A percentile compares a stretch with the other conserved stretches of the same genome.
These are phyloP conservation scores for Xylaria arbuscula DNA, from an alignment of 2,329 filamentous ascomycete genomes.

Conservation along the genomic window DNA sequence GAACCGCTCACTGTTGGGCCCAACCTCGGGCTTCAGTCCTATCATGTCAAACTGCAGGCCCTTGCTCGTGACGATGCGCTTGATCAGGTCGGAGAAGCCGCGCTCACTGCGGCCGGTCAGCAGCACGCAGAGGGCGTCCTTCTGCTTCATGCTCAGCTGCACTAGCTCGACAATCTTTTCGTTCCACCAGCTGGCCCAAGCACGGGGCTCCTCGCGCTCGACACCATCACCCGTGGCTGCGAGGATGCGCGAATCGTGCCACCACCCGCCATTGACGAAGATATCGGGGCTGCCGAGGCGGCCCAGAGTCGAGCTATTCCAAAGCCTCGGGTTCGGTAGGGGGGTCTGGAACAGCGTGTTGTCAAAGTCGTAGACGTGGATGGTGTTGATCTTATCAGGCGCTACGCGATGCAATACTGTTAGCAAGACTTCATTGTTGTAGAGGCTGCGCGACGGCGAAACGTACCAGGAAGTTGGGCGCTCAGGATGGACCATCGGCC, in stretches of 20 bases:
- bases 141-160: constrained; percentile 81
- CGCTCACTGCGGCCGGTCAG: constrained; percentile 86
- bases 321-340: constrained; percentile 87
- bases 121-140: constrained; percentile 85
- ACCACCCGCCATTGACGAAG: constrained; percentile 91
- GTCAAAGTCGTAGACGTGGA: constrained; percentile 98
- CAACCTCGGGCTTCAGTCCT: constrained; percentile 84
- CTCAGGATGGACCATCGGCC: constrained; percentile 86
- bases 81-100: constrained; percentile 81
- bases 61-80: constrained; percentile 81
- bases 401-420: constrained; percentile 52
- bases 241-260: constrained; percentile 91
- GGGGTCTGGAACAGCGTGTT: constrained; percentile 96
- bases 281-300: constrained; percentile 79
- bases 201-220: constrained; percentile 82
- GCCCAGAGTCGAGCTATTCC: constrained; percentile 82
- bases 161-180: constrained; percentile 87
- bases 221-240: constrained; percentile 85
- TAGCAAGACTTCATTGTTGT: constrained; percentile 20
- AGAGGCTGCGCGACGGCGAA: background rate
- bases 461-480: constrained; percentile 74
- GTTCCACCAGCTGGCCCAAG: constrained; percentile 97
- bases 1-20: constrained; percentile 83
- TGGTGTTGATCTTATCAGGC: constrained; percentile 75
- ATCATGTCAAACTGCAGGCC: constrained; percentile 88